Evolutionary conservation across 345 rosid species (phyloP).

Genomic region (Trapa incisa): DNA sequence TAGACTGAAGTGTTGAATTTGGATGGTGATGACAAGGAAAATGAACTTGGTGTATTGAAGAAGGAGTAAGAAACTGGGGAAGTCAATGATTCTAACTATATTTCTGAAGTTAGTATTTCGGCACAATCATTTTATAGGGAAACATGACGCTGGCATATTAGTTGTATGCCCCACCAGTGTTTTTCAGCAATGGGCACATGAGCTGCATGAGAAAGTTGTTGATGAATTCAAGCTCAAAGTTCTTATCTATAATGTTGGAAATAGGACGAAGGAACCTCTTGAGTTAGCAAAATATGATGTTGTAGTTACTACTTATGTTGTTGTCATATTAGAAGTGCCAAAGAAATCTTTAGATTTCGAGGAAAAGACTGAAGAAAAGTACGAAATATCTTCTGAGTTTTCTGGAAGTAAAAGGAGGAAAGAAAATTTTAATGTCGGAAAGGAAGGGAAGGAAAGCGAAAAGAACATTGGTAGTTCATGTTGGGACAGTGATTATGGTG

Average conservation of each 20-base stretch:
- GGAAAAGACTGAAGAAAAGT: constrained; percentile 51
- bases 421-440: constrained; percentile 26
- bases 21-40: constrained; percentile 68
- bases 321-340: constrained; percentile 87
- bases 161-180: constrained; percentile 96
- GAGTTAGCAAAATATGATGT: constrained; percentile 84
- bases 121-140: constrained; percentile 21
- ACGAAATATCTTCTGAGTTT: constrained; percentile 59
- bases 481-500: constrained; percentile 49
- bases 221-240: constrained; percentile 52
- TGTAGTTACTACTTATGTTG: constrained; percentile 79
- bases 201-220: constrained; percentile 77
- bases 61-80: constrained; percentile 32
- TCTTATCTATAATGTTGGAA: constrained; percentile 78
- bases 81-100: constrained; percentile 19
- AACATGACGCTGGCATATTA: constrained; percentile 76
- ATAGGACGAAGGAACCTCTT: constrained; percentile 71
- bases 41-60: constrained; percentile 18
- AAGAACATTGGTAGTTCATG: constrained; percentile 40
- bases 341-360: constrained; percentile 68
- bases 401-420: constrained; percentile 48
- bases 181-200: constrained; percentile 91
- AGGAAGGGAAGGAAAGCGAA: constrained; percentile 53
- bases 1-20: constrained; percentile 70
- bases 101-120: constrained; percentile 48